Evolutionary conservation across 2,329 filamentous ascomycete species (phyloP), one percentile per base, ranked within the genome.

Genomic region (Phaeosphaeria sp.): DNA sequence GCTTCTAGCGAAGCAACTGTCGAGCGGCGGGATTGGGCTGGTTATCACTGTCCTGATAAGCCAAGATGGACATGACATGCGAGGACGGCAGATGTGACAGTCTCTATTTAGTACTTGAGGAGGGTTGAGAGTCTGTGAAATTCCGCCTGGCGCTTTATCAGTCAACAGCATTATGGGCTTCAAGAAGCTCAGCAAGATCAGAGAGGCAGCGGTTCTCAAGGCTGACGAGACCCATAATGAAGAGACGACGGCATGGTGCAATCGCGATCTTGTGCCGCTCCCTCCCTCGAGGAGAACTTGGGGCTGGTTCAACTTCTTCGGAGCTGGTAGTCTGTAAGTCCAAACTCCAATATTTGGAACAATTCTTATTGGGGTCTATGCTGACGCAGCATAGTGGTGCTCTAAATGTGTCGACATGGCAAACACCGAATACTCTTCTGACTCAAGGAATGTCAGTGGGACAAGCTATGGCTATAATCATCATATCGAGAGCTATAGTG

Each of bases 241-340:
- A 15, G 30, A 36, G 11, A 36, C 21, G 42, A 49, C 24, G 8
- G 47, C 11, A 77, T 77, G 68, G 44, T 24, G 17, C 17, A 79
- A 80, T 61, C 72, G 79, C 49, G 78, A 80, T 63, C 76, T 78
- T 49, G 71, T 74, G 30, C 78, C 79, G 20, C 67, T 80, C 11
- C 78, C 78, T 33, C 77, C 78, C 5, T 66, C 63, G 18, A 69
- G 79, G 24, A 71, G 78, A 8, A 74, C 72, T 49, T 80, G 76
- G 77, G 71, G 30, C 6, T 36, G 30, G 30, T 36, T 36, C 30
- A 36, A 36, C 11, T 36, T 36, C 30, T 36, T 36, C 13, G 30
- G 30, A 36, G 30, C 30, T 13, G 30, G 30, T 36, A 36, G 30
- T 36, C 30, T 36, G 30, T 36, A 36, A 36, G 30, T 36, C 11